Base-by-base conservation (phyloP, 2,329 filamentous ascomycete genomes). In the Fusarium oxysporum region DNA sequence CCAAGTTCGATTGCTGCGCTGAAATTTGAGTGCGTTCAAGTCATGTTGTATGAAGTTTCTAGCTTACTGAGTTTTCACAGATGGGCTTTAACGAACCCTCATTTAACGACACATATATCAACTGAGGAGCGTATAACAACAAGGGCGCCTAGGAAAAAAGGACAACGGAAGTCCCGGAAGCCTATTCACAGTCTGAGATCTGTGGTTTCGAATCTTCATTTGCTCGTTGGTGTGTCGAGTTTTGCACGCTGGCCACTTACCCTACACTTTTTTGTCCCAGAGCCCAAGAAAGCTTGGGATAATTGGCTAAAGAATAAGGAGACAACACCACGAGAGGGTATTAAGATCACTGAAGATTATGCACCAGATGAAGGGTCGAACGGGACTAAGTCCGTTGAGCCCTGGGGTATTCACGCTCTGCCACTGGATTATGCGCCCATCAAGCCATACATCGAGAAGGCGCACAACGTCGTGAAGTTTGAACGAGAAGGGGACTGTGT, bases 1-100 rank as follows among this genome's bases (percentile, higher is more conserved):
- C 94, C 93, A 0, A 96, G 93, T 74, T 92, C 92, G 77, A 90
- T 96, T 40, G 94, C 93, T 1, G 96, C 96, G 2, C 83, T 99
- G 71, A 96, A 98, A 79, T 98, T 99, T 79, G 96, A 98, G 92
- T 96, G 86, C 80, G 90, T 85, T 8, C 14, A 48, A 25, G 14
- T 40, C 17, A 6, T 8, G 13, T 4, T 9, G 6, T 43, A 13
- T 38, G 32, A 25, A 8, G 45, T 44, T 57, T 43, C 62, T 57
- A 17, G 33, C 54, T 73, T 13, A 66, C 19, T 13, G n/a, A 13
- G 50, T 37, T 44, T 25, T 48, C 5, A 54, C 43, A 96, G 93
- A 86, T 98, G 96, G 96, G 95, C 96, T 43, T 92, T 97, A 86
- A 93, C 93, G 73, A 95, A 98, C 79, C 90, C 95, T 4, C 92